Conservation (phyloP, 108 stramenopile genomes). For the Craspedostauros australis region DNA sequence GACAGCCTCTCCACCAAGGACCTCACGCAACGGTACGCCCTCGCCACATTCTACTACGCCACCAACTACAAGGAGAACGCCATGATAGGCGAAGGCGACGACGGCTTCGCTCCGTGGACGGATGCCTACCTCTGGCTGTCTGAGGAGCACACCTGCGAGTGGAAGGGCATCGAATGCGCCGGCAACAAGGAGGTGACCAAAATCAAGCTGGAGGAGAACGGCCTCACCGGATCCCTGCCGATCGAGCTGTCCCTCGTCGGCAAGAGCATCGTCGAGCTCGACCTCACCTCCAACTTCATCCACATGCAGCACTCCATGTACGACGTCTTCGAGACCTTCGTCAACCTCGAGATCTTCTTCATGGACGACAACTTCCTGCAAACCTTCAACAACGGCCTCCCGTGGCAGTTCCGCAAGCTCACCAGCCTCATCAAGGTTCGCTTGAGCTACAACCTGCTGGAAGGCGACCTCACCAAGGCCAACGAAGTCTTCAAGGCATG, state of each 20-base stretch:
- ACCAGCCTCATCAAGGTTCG: slow-evolving; percentile 24
- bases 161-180: slow-evolving; percentile 43
- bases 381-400: slow-evolving; percentile 28
- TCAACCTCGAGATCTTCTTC: slow-evolving; percentile 25
- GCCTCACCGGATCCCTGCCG: slow-evolving; percentile 34
- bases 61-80: slow-evolving; percentile 28
- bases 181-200: slow-evolving; percentile 8
- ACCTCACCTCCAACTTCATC: slow-evolving; percentile 33
- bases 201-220: slow-evolving; percentile 32
- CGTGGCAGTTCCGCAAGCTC: slow-evolving; percentile 14
- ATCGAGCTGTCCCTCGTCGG: slow-evolving; percentile 26
- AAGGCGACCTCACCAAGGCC: slow-evolving; percentile 20
- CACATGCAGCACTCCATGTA: slow-evolving; percentile 18
- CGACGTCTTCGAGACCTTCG: slow-evolving; percentile 22
- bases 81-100: slow-evolving; percentile 1
- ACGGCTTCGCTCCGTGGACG: slow-evolving; percentile 27
- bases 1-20: slow-evolving; percentile 3
- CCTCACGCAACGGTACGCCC: slow-evolving; percentile 33
- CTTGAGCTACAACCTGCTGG: slow-evolving; percentile 41
- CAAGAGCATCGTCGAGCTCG: slow-evolving; percentile 16
- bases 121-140: slow-evolving; percentile 30
- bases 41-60: slow-evolving; percentile 40
- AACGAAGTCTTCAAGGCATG: slow-evolving; percentile 17
- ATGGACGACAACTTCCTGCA: slow-evolving; percentile 58
- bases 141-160: slow-evolving; percentile 25